These are phyloP conservation scores for Saprolegnia parasitica DNA, from an alignment of 352 stramenopile species.

Conservation along the genomic window DNA sequence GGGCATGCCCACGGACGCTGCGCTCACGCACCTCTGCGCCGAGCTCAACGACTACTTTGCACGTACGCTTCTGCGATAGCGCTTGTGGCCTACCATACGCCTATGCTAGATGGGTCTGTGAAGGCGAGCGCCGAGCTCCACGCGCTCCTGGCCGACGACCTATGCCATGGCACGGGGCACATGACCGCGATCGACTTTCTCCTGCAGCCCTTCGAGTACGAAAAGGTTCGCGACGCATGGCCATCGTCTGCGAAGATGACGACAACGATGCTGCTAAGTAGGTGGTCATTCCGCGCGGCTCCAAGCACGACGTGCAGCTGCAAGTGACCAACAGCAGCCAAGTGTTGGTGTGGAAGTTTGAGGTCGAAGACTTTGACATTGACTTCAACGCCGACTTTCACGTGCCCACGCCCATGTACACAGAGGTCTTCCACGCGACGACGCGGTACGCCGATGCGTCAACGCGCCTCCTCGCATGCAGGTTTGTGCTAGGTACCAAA, in stretches of 20 bases:
- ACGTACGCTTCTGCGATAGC: slow-evolving; percentile 2
- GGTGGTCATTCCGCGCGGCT: slow-evolving; percentile 36
- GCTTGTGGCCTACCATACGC: neutral
- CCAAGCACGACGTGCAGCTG: slow-evolving; percentile 54
- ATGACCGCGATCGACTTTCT: slow-evolving; percentile 85
- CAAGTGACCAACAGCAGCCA: slow-evolving; percentile 40
- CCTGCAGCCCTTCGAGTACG: slow-evolving; percentile 66
- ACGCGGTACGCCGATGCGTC: slow-evolving; percentile 56
- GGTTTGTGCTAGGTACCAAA: slow-evolving; percentile 20
- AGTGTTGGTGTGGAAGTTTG: slow-evolving; percentile 80
- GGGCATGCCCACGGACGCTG: slow-evolving; percentile 6
- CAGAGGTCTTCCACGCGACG: slow-evolving; percentile 54
- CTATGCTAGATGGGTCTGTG: neutral
- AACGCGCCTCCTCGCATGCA: slow-evolving; percentile 29
- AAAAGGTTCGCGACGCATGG: slow-evolving; percentile 55
- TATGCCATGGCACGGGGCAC: slow-evolving; percentile 32
- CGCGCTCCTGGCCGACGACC: slow-evolving; percentile 8
- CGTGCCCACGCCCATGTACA: slow-evolving; percentile 17
- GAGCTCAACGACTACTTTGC: slow-evolving; percentile 26
- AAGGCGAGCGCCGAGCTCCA: slow-evolving; percentile 18
- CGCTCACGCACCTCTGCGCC: slow-evolving; percentile 20
- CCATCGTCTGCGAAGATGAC: neutral
- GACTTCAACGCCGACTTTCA: slow-evolving; percentile 67
- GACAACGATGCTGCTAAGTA: neutral
- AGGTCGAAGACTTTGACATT: slow-evolving; percentile 75